Evolutionary conservation across 2,329 filamentous ascomycete species (phyloP), one percentile per base, ranked within the genome.

Genomic region (Teratosphaeria zuluensis): DNA sequence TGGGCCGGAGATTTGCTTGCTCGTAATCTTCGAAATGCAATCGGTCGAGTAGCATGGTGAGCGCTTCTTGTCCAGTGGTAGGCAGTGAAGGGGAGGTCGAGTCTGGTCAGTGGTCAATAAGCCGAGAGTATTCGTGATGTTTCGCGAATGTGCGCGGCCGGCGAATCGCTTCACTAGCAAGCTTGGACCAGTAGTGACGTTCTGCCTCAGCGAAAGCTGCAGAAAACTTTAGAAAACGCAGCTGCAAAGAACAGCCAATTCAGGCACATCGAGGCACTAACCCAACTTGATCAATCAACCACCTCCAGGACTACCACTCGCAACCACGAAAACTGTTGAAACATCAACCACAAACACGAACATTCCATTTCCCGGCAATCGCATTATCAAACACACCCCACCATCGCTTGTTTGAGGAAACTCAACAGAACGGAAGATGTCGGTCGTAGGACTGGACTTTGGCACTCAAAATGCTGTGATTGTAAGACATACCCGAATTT

Each of bases 391-490:
- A n/a, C 5, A 48, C 21, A 48, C 42, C 42, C 42, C 53, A 16
- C 48, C 46, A 51, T 24, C 19, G 55, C 51, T 52, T 53, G 55
- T 48, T 38, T 38, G 46, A 33, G 30, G 21, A 35, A 28, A 33
- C 24, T 31, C 4, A 38, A 57, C 42, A n/a, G 3, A 42, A 51
- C 35, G 14, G 28, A 62, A 58, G 30, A 62, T 62, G 60, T 60
- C 58, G 55, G 60, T 62, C 53, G 60, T 62, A 46, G 60, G 60
- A 51, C 58, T 95, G 77, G 92, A 97, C 84, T 87, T 97, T 80
- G 92, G 92, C 80, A 90, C 90, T 68, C 86, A 95, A 76, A 96
- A 95, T 84, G 96, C 92, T 75, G 92, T 95, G 73, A 88, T 96
- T 77, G 92, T 76, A 82, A 84, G 61, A 71, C 80, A 53, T 9